Evolutionary conservation across 306 rosid species (phyloP), one percentile per base, ranked within the genome.

Genomic region (Castanospermum australe): DNA sequence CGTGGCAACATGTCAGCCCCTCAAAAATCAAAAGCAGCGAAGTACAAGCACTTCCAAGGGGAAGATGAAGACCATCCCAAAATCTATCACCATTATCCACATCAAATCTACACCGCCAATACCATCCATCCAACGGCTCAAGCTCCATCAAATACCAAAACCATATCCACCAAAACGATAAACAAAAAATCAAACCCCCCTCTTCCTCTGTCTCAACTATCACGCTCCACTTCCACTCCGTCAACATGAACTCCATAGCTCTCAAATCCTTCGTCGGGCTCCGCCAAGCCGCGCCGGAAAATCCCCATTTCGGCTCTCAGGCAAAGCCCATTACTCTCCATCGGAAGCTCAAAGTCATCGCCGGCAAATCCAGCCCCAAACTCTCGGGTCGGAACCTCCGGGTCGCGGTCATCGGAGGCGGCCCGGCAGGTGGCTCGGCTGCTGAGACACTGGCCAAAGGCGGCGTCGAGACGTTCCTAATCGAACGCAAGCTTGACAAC

Each of bases 401-500:
- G 0, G 99, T 95, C 0, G 99, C 99, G 0, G 89, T 95, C 11
- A 64, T 95, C 0, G 99, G 99, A 0, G 99, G 98, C 0, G 99
- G 99, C 0, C 99, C 99, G 0, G 98, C 99, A 0, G 99, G 99
- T 0, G 99, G 99, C 0, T 33, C 96, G 0, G 98, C 99, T 0
- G 99, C 99, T 0, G 99, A 95, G 64, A 86, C 98, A 0, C 86
- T 96, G 0, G 92, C 90, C 8, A 90, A 89, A 18, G 97, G 98
- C 0, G 99, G 99, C 20, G 25, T 93, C 0, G 99, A 96, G 67
- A 96, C 99, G 1, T 90, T 83, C 72, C 90, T 96, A 3, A 87
- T 96, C 10, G 98, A 96, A 78, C 89, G 99, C 18, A 96, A 96
- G 82, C 76, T 96, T 18, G 99, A 96, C 82, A 96, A 96, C 89